phyloP scores from a whole-genome alignment of 2,329 filamentous ascomycete species.

The Cordyceps militaris region DNA sequence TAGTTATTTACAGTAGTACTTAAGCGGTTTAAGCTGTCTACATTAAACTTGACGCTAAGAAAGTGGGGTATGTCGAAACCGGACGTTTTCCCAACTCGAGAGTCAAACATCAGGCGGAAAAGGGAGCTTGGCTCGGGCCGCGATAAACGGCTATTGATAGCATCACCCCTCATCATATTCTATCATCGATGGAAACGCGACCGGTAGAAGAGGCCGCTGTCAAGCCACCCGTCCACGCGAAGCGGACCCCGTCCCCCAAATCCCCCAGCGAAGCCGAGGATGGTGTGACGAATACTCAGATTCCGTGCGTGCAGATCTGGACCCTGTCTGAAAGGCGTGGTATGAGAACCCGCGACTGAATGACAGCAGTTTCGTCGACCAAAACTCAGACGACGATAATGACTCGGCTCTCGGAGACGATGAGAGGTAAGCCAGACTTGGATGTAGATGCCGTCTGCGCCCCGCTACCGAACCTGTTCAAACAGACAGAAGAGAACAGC shows the following conservation, averaged over 20 bases:
- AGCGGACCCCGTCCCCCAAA: neutral
- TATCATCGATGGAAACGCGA: neutral
- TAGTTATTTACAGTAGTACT: too few relatives aligned
- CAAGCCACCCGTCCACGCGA: neutral
- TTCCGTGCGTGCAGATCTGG: neutral
- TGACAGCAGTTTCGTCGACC: neutral
- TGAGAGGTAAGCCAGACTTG: neutral
- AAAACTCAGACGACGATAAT: constrained; percentile 16
- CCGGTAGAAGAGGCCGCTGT: neutral
- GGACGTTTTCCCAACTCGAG: too few relatives aligned
- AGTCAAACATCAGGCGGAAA: too few relatives aligned
- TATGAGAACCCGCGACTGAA: neutral
- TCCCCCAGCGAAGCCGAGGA: neutral
- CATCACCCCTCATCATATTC: neutral
- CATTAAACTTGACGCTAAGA: too few relatives aligned
- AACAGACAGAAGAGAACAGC: too few relatives aligned
- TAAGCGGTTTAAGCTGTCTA: too few relatives aligned
- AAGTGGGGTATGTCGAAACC: too few relatives aligned
- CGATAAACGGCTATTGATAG: neutral
- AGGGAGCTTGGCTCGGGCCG: neutral
- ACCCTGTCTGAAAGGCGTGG: neutral
- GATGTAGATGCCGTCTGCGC: too few relatives aligned
- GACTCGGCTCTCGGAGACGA: constrained; percentile 21
- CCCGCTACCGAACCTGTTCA: too few relatives aligned
- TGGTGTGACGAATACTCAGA: constrained; percentile 3